Base-by-base conservation (phyloP, 2,329 filamentous ascomycete species). In the Xylariaceae sp. region DNA sequence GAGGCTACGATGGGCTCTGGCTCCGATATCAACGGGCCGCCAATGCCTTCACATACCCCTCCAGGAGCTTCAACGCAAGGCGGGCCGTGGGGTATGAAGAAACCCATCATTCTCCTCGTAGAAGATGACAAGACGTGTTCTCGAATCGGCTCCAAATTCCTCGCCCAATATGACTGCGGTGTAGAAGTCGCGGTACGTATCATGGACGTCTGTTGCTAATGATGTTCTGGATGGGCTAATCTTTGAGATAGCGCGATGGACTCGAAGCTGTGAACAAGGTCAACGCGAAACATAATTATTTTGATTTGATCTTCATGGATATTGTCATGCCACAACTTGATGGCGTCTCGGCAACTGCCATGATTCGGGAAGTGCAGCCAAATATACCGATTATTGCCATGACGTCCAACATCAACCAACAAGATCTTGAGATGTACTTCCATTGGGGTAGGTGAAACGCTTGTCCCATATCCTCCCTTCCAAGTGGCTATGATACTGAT, bases 251-350 rank as follows among this genome's bases (percentile, higher is more conserved):
- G 86, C 83, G 89, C 60, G 89, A 99, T 72, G 95, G 95, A 46
- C 80, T 96, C 44, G 91, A 97, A 71, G 95, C 95, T 49, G 93
- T 96, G 47, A 91, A 89, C 70, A 95, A 95, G 70, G 88, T 96
- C 48, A 84, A 80, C 64, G 71, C 73, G 37, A 77, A 79, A 9
- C 71, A 72, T 7, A 73, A 75, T 23, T 73, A 81, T 29, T 89
- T 83, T 65, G 85, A 89, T 63, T 75, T 89, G 51, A 91, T 93
- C 61, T 84, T 93, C 60, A 93, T 93, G 90, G 90, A 95, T 70
- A 93, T 99, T 62, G 96, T 99, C 65, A 98, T 99, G 95, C 95
- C 95, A 5, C 89, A 93, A 62, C 81, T 98, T 51, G 95, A 98
- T 68, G 95, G 95, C 65, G 92, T 98, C 5, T 96, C 93, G 16